Evolutionary conservation across 2,329 filamentous ascomycete species (phyloP).

Genomic region (Sporothrix pseudoabietina): DNA sequence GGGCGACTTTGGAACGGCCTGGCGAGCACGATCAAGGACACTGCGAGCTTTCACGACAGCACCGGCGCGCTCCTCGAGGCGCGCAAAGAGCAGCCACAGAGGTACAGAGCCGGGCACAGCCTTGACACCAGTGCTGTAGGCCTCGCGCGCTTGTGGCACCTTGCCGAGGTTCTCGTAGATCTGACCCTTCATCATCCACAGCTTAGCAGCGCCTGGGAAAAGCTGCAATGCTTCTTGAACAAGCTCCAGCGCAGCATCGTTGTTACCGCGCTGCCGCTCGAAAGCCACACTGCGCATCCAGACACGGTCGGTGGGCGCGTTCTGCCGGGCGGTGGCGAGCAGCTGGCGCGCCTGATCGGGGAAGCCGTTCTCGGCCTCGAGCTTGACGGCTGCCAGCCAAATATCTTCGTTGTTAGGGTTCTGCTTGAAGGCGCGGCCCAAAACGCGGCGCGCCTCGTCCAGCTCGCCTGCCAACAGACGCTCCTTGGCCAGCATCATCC

Average conservation of each 20-base stretch:
- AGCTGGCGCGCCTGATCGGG: constrained; percentile 80
- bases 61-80: constrained; percentile 83
- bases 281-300: constrained; percentile 97
- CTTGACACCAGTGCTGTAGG: constrained; percentile 84
- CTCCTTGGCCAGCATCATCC: constrained; percentile 95
- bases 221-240: constrained; percentile 82
- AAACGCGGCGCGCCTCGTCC: constrained; percentile 80
- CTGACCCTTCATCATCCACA: constrained; percentile 99
- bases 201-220: constrained; percentile 82
- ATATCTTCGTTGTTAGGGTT: constrained; percentile 98
- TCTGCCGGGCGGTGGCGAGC: constrained; percentile 77
- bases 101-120: constrained; percentile 81
- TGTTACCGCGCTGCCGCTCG: constrained; percentile 79
- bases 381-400: constrained; percentile 92
- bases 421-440: constrained; percentile 88
- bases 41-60: constrained; percentile 89
- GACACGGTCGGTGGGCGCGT: constrained; percentile 92
- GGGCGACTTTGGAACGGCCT: constrained; percentile 81
- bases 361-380: constrained; percentile 88
- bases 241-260: constrained; percentile 80
- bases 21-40: constrained; percentile 85
- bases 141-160: constrained; percentile 81
- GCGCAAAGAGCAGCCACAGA: constrained; percentile 85
- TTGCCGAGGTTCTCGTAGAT: constrained; percentile 87
- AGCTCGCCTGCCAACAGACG: constrained; percentile 89